phyloP scores from a whole-genome alignment of 1,284 basidiomycete genomes.

The Rhodotorula mucilaginosa region DNA sequence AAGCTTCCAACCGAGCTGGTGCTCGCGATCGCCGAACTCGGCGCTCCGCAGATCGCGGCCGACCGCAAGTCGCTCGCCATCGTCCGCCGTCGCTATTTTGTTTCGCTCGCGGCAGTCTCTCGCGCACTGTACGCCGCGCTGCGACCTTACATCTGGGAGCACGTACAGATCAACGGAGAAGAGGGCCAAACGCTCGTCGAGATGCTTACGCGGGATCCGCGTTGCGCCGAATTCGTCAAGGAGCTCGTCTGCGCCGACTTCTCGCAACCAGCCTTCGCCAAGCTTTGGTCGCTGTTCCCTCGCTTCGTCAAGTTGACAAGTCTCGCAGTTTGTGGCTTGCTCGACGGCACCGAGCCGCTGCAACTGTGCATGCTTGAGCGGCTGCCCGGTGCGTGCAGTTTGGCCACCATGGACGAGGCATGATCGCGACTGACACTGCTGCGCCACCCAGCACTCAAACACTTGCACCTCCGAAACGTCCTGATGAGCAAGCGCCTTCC shows the following conservation, averaged over 20 bases:
- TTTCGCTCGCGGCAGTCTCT: conserved; percentile 5
- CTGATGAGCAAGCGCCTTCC: too few relatives aligned
- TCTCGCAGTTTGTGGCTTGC: too few relatives aligned
- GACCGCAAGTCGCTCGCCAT: neutral
- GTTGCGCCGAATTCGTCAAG: neutral
- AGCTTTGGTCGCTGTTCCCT: too few relatives aligned
- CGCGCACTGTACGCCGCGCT: neutral
- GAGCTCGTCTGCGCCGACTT: neutral
- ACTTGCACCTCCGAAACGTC: too few relatives aligned
- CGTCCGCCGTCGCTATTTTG: neutral
- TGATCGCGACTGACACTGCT: too few relatives aligned
- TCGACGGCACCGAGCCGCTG: too few relatives aligned
- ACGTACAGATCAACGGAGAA: neutral
- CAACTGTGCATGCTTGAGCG: too few relatives aligned
- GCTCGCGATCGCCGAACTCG: neutral
- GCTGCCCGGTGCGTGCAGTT: too few relatives aligned
- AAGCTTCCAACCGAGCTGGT: neutral
- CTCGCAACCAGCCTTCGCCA: too few relatives aligned
- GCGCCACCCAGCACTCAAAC: too few relatives aligned
- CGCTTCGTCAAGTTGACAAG: too few relatives aligned
- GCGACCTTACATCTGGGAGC: neutral
- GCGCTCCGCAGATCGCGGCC: neutral
- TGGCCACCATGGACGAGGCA: too few relatives aligned
- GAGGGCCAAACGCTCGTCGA: neutral
- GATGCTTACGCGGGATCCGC: neutral